Base-by-base conservation (phyloP, 768 basidiomycete species). In the Tricholoma terreum region DNA sequence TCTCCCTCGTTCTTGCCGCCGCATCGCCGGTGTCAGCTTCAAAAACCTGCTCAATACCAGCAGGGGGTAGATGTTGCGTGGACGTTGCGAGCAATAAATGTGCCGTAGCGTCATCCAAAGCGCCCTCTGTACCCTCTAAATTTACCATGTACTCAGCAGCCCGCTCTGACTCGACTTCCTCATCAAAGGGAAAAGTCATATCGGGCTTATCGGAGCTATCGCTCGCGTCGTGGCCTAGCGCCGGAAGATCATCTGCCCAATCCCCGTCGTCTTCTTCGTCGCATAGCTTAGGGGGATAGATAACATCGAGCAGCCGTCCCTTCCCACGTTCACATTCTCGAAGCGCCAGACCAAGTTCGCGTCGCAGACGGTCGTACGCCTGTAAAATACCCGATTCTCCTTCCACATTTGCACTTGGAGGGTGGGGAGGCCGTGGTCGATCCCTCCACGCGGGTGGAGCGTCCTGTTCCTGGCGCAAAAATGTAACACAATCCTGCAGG, bases 311-410 rank as follows among this genome's bases (percentile, higher is more conserved):
- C 31, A 93, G 73, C 15, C 80, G 79, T 38, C 84, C 86, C 15
- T 87, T 76, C 0, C 91, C 91, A 7, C 91, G 81, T 69, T 93
- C 91, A 65, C 90, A 93, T 64, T 93, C 92, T 6, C 90, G 75
- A 30, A 93, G 71, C 1, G 90, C 91, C 21, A 87, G 70, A 7
- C 91, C 92, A 7, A 94, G 79, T 63, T 92, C 89, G 4, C 84
- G 80, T 10, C 91, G 80, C 14, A 93, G 75, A 0, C 85, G 76
- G 55, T 92, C 92, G 66, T 91, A 93, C 6, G 88, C 85, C 51
- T 80, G 81, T 30, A 93, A 61, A 1, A 87, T 84, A 1, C 79
- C 78, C 53, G 78, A 73, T 15, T 78, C 65, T 30, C 53, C 59
- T 45, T 64, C 70, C 4, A 54, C 60, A 4, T 67, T 64, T 38